A percentile compares a stretch with the other conserved stretches of the same genome.
Evolutionary conservation across 2,329 filamentous ascomycete species (phyloP).

Genomic region (Capronia americana): DNA sequence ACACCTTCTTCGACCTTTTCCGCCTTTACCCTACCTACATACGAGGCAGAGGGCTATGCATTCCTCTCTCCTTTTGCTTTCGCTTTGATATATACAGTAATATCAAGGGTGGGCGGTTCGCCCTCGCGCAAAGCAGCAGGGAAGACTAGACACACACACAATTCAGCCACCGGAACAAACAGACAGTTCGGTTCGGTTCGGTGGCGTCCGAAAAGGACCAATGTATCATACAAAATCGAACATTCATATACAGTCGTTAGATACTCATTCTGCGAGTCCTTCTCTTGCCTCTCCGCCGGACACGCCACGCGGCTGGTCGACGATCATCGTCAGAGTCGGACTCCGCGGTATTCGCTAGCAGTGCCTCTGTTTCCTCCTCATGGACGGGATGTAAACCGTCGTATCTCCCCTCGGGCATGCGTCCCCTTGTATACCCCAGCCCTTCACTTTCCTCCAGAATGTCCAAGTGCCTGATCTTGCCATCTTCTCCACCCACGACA

Average conservation of each 20-base stretch:
- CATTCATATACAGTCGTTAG: constrained; percentile 7
- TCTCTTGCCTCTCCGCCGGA: background rate
- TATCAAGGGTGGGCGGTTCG: background rate
- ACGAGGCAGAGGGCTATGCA: too few relatives aligned
- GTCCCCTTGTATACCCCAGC: constrained; percentile 16
- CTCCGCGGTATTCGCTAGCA: constrained; percentile 1
- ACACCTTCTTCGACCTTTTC: too few relatives aligned
- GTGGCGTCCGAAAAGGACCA: background rate
- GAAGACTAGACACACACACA: background rate
- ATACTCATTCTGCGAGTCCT: constrained; percentile 24
- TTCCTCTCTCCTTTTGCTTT: too few relatives aligned
- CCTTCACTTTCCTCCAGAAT: constrained; percentile 29
- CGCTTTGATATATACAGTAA: too few relatives aligned
- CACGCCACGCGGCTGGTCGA: background rate
- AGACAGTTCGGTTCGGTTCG: background rate
- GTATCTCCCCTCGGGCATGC: constrained; percentile 29
- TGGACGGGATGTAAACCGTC: constrained; percentile 16
- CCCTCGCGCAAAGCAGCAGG: background rate
- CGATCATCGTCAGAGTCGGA: constrained; percentile 4
- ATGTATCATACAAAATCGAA: background rate
- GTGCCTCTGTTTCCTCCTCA: constrained; percentile 11
- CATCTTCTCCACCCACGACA: background rate
- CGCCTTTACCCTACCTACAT: too few relatives aligned
- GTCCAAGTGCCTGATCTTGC: constrained; percentile 22
- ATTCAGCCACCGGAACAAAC: background rate